Conservation (phyloP, 2,329 filamentous ascomycete species). For the Aspergillus eucalypticola region DNA sequence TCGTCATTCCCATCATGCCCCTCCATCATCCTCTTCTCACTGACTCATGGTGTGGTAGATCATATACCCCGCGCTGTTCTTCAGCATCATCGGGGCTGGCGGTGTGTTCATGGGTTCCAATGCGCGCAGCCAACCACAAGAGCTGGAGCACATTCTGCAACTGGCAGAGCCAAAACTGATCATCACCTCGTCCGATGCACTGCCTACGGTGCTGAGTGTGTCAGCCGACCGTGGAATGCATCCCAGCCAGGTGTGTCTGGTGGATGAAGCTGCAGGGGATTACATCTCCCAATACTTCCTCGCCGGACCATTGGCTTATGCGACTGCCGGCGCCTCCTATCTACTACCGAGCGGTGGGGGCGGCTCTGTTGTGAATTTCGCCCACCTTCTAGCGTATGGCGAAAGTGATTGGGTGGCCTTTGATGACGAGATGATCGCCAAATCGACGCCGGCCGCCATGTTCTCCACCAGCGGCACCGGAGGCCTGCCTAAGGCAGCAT, state of each 20-base stretch:
- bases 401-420: constrained; percentile 53
- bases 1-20: background rate
- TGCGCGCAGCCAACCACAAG: constrained; percentile 48
- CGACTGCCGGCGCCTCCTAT: constrained; percentile 19
- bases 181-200: constrained; percentile 44
- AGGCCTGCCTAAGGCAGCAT: constrained; percentile 61
- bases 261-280: constrained; percentile 36
- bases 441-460: constrained; percentile 52
- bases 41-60: constrained; percentile 31
- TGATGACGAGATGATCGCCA: constrained; percentile 44
- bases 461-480: constrained; percentile 62
- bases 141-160: constrained; percentile 50
- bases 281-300: constrained; percentile 32
- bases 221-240: constrained; percentile 34
- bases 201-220: constrained; percentile 39
- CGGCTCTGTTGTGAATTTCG: constrained; percentile 27
- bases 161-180: constrained; percentile 49
- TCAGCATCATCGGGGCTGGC: constrained; percentile 47
- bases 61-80: constrained; percentile 42
- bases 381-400: constrained; percentile 46
- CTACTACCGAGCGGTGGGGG: constrained; percentile 16
- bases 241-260: constrained; percentile 36
- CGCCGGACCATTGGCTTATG: constrained; percentile 27
- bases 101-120: constrained; percentile 56
- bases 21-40: constrained; percentile 12